Conservation (phyloP, 371 early-diverging fungal genomes). For the Mortierella sp. region DNA sequence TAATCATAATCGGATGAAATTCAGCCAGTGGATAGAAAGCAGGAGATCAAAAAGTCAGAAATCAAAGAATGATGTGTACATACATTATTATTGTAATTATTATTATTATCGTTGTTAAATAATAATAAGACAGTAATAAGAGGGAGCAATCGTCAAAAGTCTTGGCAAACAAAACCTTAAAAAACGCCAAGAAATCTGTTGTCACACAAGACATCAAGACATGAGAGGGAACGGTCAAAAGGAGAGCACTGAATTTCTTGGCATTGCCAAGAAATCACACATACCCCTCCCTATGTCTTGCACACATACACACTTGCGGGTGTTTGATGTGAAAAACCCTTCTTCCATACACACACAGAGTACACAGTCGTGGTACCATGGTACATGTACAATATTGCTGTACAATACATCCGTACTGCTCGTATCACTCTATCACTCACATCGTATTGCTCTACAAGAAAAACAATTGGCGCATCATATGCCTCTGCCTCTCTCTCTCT, state of each 20-base stretch:
- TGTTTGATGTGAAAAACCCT: not conserved
- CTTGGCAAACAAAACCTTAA: slow-evolving; percentile 29
- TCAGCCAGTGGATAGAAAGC: not conserved
- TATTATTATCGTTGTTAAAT: not conserved
- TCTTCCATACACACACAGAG: too few species aligned
- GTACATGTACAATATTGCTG: not conserved
- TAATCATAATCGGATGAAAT: slow-evolving; percentile 1
- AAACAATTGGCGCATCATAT: too few species aligned
- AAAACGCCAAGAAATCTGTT: slow-evolving; percentile 34
- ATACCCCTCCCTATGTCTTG: not conserved
- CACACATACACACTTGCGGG: not conserved
- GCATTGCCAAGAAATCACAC: slow-evolving; percentile 16
- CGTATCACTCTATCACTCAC: too few species aligned
- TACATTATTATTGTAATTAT: too few species aligned
- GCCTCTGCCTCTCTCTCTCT: too few species aligned
- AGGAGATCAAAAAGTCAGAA: not conserved
- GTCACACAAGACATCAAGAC: slow-evolving; percentile 11
- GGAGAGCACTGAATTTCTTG: slow-evolving; percentile 17
- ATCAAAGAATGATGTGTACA: not conserved
- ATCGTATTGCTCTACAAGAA: too few species aligned
- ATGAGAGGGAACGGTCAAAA: not conserved
- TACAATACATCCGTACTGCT: too few species aligned
- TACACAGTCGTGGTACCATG: not conserved
- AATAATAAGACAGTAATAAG: not conserved
- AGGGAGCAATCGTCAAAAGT: slow-evolving; percentile 30